phyloP scores from a whole-genome alignment of 73 alveolate species.

The Tetrahymena thermophila region DNA sequence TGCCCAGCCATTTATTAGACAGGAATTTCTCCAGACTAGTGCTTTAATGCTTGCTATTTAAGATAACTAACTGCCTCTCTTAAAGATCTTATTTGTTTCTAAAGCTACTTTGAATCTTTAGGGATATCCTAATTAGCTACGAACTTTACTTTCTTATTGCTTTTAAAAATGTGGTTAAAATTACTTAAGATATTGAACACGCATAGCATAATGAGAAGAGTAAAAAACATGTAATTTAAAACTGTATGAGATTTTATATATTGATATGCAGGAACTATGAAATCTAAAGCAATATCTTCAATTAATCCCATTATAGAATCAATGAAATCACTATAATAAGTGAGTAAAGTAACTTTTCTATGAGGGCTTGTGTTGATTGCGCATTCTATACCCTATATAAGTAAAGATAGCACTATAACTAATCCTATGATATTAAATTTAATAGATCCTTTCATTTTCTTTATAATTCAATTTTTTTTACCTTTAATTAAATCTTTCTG shows the following conservation, averaged over 20 bases:
- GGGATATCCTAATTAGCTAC: not conserved
- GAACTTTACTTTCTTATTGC: not conserved
- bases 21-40: not conserved
- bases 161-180: not conserved
- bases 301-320: not conserved
- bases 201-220: not conserved
- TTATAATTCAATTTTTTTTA: not conserved
- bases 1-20: not conserved
- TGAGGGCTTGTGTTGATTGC: not conserved
- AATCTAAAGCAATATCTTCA: not conserved
- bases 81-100: not conserved
- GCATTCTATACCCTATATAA: not conserved
- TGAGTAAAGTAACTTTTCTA: not conserved
- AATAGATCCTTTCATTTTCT: not conserved
- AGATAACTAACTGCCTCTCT: not conserved
- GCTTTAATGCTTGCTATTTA: not conserved
- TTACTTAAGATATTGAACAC: not conserved
- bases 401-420: not conserved
- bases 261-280: not conserved
- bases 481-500: not conserved
- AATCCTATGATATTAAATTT: not conserved
- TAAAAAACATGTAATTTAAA: not conserved
- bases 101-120: not conserved
- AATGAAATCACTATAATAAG: not conserved
- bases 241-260: not conserved